Conservation (phyloP, 768 basidiomycete species). For the Xerocomellus dryophilus region DNA sequence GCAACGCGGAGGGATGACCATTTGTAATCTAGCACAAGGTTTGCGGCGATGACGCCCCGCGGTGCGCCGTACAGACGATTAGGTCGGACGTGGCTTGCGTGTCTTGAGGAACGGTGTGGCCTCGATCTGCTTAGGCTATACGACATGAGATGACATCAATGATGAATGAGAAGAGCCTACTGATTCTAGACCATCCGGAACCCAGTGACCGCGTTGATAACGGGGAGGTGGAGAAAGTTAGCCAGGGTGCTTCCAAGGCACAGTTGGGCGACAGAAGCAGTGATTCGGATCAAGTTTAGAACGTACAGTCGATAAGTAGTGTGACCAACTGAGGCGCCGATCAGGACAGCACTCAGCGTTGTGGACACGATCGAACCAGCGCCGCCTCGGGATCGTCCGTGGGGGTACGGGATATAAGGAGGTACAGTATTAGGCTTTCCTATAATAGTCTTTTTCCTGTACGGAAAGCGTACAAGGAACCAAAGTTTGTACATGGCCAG, state of each 20-base stretch:
- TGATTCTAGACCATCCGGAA: conserved; percentile 39
- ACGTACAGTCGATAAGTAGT: conserved; percentile 85
- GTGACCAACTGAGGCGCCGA: conserved; percentile 82
- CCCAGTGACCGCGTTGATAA: conserved; percentile 61
- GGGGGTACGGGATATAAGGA: background rate
- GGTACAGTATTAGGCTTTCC: too few species aligned
- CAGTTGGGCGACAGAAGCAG: conserved; percentile 1
- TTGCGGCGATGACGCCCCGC: conserved; percentile 37
- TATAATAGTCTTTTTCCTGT: too few species aligned
- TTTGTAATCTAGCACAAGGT: conserved; percentile 24
- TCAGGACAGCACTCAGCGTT: conserved; percentile 80
- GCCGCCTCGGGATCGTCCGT: conserved; percentile 45
- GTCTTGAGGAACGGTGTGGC: conserved; percentile 38
- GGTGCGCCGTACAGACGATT: conserved; percentile 34
- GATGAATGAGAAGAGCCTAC: conserved; percentile 19
- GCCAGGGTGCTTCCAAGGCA: conserved; percentile 66
- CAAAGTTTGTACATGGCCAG: background rate
- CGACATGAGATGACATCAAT: conserved; percentile 11
- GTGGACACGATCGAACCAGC: conserved; percentile 82
- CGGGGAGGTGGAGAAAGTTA: conserved; percentile 57
- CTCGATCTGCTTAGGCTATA: conserved; percentile 32
- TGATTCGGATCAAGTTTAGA: background rate
- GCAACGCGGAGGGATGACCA: conserved; percentile 28
- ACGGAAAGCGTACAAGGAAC: background rate
- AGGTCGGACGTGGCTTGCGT: conserved; percentile 36